Conservation (phyloP, 352 stramenopile species). For the Chrysophaeum taylorii region DNA sequence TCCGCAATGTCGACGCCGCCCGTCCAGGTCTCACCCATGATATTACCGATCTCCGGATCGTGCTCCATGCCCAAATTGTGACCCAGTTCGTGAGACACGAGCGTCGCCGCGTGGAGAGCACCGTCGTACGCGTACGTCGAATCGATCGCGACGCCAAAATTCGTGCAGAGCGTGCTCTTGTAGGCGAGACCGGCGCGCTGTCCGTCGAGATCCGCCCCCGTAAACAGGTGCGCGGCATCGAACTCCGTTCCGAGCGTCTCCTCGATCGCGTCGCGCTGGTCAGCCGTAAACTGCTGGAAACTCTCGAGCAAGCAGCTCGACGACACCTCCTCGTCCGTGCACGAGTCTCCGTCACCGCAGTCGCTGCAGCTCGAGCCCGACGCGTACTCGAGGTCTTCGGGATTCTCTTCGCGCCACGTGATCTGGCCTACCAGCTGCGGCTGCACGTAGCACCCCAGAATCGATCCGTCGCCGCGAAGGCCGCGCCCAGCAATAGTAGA, state of each 20-base stretch:
- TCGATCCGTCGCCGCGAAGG: background rate
- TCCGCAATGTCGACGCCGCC: no score
- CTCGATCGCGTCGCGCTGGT: background rate
- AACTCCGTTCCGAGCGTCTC: background rate
- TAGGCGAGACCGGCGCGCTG: conserved; percentile 17
- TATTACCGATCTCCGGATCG: background rate
- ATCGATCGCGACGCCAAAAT: background rate
- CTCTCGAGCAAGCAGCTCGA: background rate
- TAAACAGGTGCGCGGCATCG: conserved; percentile 18
- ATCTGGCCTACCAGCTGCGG: background rate
- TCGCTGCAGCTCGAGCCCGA: background rate
- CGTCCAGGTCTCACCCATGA: no score
- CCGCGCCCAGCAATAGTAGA: no score
- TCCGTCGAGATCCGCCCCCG: conserved; percentile 8
- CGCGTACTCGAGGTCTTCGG: background rate
- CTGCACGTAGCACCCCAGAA: background rate
- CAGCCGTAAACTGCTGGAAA: background rate
- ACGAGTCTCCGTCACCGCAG: conserved; percentile 9
- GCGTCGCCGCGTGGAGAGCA: background rate
- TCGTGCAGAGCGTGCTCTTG: conserved; percentile 13
- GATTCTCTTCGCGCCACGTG: background rate
- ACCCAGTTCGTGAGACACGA: conserved; percentile 23
- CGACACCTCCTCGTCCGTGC: background rate
- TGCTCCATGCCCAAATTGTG: conserved; percentile 22
- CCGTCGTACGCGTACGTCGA: no score